Conservation (phyloP, 176 grass and related monocot species). For the Carex myosuroides region DNA sequence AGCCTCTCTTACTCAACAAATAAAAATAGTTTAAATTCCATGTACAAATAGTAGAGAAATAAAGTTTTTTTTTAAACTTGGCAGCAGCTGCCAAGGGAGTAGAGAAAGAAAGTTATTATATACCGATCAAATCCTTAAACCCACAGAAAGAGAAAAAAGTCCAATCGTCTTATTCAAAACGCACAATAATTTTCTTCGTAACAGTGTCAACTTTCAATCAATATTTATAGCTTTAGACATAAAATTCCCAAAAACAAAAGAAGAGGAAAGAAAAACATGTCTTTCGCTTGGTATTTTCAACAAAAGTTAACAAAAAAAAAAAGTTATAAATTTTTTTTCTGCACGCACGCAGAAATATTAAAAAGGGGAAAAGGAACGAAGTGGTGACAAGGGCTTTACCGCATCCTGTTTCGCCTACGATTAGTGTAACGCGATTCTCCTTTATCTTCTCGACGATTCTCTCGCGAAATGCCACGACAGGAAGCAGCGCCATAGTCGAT, state of each 20-base stretch:
- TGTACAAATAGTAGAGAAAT: background rate
- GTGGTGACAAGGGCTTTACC: constrained; percentile 36
- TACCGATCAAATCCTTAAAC: too few relatives aligned
- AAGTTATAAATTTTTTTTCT: background rate
- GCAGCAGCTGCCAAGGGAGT: background rate
- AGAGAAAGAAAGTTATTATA: background rate
- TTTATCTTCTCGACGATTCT: constrained; percentile 85
- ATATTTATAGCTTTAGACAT: background rate
- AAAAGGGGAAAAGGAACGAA: background rate
- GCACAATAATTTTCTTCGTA: background rate
- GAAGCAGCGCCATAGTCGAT: constrained; percentile 38
- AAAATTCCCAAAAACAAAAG: constrained; percentile 1
- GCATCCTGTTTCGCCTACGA: constrained; percentile 81
- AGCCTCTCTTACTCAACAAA: background rate
- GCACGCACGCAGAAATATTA: background rate
- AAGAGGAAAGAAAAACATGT: background rate
- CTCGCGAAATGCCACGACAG: constrained; percentile 55
- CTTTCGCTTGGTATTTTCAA: background rate
- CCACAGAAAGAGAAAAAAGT: background rate
- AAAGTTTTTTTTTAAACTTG: background rate
- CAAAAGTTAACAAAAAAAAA: background rate
- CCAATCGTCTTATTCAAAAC: background rate
- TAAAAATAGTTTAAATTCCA: background rate
- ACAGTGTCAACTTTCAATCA: background rate
- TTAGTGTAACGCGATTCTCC: constrained; percentile 77